Evolutionary conservation across 108 stramenopile species (phyloP).

Genomic region (Conticribra weissflogii): DNA sequence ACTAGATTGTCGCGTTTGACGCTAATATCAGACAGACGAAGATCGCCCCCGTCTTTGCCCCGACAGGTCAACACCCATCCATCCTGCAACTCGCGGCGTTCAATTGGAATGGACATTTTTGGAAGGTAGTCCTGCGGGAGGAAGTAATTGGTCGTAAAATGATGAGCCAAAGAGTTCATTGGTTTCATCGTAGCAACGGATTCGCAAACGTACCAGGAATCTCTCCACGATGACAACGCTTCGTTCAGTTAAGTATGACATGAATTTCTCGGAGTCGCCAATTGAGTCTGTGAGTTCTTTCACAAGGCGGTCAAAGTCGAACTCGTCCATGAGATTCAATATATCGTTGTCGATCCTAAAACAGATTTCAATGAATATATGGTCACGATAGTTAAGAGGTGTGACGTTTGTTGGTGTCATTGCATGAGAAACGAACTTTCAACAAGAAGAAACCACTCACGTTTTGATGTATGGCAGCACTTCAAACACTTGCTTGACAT

Average conservation of each 20-base stretch:
- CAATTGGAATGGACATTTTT: constrained; percentile 87
- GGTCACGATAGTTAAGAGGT: not conserved
- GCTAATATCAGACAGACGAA: constrained; percentile 77
- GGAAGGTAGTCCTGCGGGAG: constrained; percentile 75
- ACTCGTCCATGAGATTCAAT: constrained; percentile 83
- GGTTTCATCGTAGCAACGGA: too few relatives aligned
- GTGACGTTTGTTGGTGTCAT: not conserved
- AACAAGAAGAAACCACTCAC: constrained; percentile 44
- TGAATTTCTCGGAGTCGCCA: constrained; percentile 63
- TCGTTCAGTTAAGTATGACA: constrained; percentile 72
- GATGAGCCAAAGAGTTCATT: not conserved
- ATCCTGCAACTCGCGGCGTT: constrained; percentile 79
- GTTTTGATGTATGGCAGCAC: constrained; percentile 84
- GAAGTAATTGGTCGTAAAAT: not conserved
- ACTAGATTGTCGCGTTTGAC: constrained; percentile 76
- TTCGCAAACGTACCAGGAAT: constrained; percentile 83
- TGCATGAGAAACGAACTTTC: not conserved
- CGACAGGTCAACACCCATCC: constrained; percentile 88
- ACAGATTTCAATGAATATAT: constrained; percentile 1
- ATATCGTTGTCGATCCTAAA: constrained; percentile 85
- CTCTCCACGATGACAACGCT: constrained; percentile 72
- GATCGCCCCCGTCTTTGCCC: constrained; percentile 75
- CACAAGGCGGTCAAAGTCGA: constrained; percentile 74
- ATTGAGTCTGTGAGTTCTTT: constrained; percentile 75
- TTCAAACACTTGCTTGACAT: constrained; percentile 78